Evolutionary conservation across 305 asterid species (phyloP), one percentile per base, ranked within the genome.

Genomic region (Solanum chacoense): DNA sequence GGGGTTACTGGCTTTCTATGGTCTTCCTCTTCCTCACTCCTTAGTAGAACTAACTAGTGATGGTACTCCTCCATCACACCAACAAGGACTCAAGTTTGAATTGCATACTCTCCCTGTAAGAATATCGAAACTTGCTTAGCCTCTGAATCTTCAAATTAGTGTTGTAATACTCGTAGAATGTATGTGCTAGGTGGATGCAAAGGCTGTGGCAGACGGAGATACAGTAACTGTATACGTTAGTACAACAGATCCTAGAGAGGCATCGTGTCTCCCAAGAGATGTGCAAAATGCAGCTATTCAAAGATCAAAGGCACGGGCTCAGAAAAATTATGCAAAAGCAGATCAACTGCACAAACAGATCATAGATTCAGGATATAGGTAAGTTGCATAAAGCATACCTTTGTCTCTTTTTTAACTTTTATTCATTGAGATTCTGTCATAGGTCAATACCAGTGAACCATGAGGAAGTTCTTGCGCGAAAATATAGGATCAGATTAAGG

Each of bases 141-240:
- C 87, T 84, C n/a, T 55, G 12, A 55, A 32, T 42, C 26, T 55
- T 55, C 37, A 28, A 32, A 40, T 50, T 34, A n/a, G 37, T 34
- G 72, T 59, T 59, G 26, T 59, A 20, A 59, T 22, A 59, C 69
- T 59, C 69, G 69, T 59, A 22, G 26, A 59, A 20, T 59, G 69
- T 20, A 59, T 29, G 40, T 14, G 8, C 65, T 32, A 96, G 99
- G 97, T 97, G 86, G 98, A 97, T 90, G 93, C 94, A 4, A 97
- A 93, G 91, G 98, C 98, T 26, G 99, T 96, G 42, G 98, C 98
- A 8, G 98, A 96, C 92, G 99, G 98, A 28, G 98, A 96, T 91
- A 94, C 98, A 7, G 87, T 97, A 83, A 97, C 96, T 11, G 98
- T 93, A 22, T 97, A 95, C 42, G 96, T 96, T 45, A 94, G 92